phyloP scores from a whole-genome alignment of 495 filamentous ascomycete species.

The Aspergillus wentii region DNA sequence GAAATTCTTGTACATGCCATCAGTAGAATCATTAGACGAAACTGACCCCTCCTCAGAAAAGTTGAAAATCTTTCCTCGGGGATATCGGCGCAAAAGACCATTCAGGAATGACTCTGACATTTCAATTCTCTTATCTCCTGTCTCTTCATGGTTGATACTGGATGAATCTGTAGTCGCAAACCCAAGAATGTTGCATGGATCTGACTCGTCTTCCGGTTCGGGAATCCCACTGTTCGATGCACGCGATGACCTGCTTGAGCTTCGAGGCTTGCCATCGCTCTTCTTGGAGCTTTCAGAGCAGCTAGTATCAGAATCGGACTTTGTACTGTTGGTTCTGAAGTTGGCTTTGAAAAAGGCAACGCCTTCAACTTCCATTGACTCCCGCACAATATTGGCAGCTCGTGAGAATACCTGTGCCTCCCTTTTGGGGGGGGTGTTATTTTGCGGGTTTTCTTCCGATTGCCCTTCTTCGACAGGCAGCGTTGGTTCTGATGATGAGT shows the following conservation, averaged over 20 bases:
- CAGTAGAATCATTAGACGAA: slow-evolving; percentile 11
- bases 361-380: slow-evolving; percentile 45
- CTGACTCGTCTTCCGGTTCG: slow-evolving; percentile 3
- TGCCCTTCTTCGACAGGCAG: too few relatives aligned
- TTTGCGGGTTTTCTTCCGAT: slow-evolving; percentile 1
- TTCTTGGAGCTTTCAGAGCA: slow-evolving; percentile 8
- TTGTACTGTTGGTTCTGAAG: slow-evolving; percentile 7
- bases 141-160: slow-evolving; percentile 8
- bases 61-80: slow-evolving; percentile 15
- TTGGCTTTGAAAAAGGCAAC: slow-evolving; percentile 47
- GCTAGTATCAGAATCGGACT: slow-evolving; percentile 14
- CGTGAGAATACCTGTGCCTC: slow-evolving; percentile 17
- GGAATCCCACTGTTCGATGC: not conserved
- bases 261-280: slow-evolving; percentile 8
- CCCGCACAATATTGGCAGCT: slow-evolving; percentile 44
- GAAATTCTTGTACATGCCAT: slow-evolving; percentile 5
- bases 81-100: slow-evolving; percentile 10
- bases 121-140: slow-evolving; percentile 6
- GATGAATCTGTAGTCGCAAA: slow-evolving; percentile 11
- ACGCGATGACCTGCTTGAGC: not conserved
- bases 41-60: slow-evolving; percentile 10
- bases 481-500: too few relatives aligned
- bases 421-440: slow-evolving; percentile 1
- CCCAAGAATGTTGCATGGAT: slow-evolving; percentile 14
- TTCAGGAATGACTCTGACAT: slow-evolving; percentile 11